Evolutionary conservation across 768 basidiomycete species (phyloP), one percentile per base, ranked within the genome.

Genomic region (Lactifluus echinatus): DNA sequence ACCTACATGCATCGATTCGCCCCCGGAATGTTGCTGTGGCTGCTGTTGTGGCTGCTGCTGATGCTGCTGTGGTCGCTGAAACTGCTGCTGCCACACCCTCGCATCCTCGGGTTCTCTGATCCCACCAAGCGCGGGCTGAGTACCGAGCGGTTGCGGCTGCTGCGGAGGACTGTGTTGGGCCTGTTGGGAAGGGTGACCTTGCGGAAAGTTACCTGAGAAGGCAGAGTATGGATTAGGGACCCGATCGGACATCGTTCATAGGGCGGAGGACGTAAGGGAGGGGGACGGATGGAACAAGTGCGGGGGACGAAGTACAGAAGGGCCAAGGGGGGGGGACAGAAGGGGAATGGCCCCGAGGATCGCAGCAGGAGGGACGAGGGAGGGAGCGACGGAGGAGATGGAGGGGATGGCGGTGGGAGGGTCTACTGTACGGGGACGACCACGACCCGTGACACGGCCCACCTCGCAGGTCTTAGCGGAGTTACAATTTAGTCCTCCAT

Each of bases 341-440:
- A 39, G 29, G 6, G 40, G 42, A 52, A 55, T 47, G 6, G 34
- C 19, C 36, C 53, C 53, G 55, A 46, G 29, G 53, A 37, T 29
- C 44, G 46, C 45, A 47, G n/a, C 55, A 53, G 59, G 62, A 29
- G 34, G 59, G 50, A 50, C 5, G 52, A 23, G 24, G 55, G 42
- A 56, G 59, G 60, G 54, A 52, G 26, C 59, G 53, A 39, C 46
- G 51, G 52, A 61, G 31, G 54, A 17, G 53, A 55, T 61, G 53
- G 62, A 51, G 62, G 60, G 60, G 59, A 63, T 63, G 62, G 56
- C 57, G 62, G 62, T 63, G 62, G 62, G 62, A 63, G 62, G 62
- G 48, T 56, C 60, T 40, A 40, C 39, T 31, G 49, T 55, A 50
- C 37, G 50, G 52, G 58, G 53, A 50, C 55, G 60, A 31, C 31